Evolutionary conservation across 495 filamentous ascomycete genomes (phyloP).

Genomic region (Symbiotaphrina buchneri): DNA sequence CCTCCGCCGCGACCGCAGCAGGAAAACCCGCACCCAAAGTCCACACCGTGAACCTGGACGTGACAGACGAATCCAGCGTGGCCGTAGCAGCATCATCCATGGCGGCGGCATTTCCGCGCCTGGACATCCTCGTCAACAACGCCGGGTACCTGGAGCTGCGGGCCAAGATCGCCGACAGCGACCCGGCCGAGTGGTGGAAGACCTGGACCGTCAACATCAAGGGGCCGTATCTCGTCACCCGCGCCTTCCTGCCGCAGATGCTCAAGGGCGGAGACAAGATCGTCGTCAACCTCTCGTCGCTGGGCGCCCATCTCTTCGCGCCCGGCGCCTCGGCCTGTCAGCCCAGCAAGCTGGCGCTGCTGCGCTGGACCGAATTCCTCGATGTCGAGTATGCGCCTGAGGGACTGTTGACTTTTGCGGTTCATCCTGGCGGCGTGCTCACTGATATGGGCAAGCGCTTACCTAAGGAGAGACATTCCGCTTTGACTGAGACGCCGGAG

Average conservation of each 20-base stretch:
- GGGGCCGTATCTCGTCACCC: slow-evolving; percentile 19
- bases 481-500: no score
- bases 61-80: slow-evolving; percentile 16
- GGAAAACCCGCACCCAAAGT: slow-evolving; percentile 18
- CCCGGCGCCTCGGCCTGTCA: slow-evolving; percentile 18
- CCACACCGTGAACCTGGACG: slow-evolving; percentile 18
- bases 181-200: slow-evolving; percentile 22
- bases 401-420: slow-evolving; percentile 19
- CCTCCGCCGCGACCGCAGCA: slow-evolving; percentile 14
- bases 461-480: no score
- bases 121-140: slow-evolving; percentile 34
- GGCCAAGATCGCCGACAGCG: slow-evolving; percentile 15
- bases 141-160: slow-evolving; percentile 19
- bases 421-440: no score
- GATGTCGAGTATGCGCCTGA: slow-evolving; percentile 19
- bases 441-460: no score
- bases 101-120: slow-evolving; percentile 12
- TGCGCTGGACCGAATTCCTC: slow-evolving; percentile 23
- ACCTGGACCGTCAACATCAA: slow-evolving; percentile 22
- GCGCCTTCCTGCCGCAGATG: slow-evolving; percentile 21
- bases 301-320: slow-evolving; percentile 10
- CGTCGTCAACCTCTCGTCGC: slow-evolving; percentile 23
- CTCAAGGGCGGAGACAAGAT: slow-evolving; percentile 21
- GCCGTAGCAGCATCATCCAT: slow-evolving; percentile 11
- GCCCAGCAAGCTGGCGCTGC: slow-evolving; percentile 22